A percentile compares a stretch with the other conserved stretches of the same genome.
phyloP scores from a whole-genome alignment of 805 yeast species.

The Cyberlindnera bimundalis region DNA sequence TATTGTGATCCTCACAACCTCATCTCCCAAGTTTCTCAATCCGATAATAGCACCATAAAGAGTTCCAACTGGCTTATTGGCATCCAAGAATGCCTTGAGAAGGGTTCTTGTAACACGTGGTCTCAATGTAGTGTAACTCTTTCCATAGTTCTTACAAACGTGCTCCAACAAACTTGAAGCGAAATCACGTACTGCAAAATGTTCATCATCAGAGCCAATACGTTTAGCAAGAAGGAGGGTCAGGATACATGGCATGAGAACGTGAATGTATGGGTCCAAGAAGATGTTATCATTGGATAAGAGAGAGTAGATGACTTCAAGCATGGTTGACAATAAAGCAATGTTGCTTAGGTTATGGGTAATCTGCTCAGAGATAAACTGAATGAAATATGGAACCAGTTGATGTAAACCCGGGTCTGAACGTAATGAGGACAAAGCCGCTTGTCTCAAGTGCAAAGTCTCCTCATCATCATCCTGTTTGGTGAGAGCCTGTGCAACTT shows the following conservation, averaged over 20 bases:
- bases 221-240: slow-evolving; percentile 86
- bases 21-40: slow-evolving; percentile 76
- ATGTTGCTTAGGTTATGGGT: slow-evolving; percentile 80
- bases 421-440: slow-evolving; percentile 80
- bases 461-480: slow-evolving; percentile 45
- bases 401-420: slow-evolving; percentile 97
- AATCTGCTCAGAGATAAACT: slow-evolving; percentile 92
- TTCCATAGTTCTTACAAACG: slow-evolving; percentile 76
- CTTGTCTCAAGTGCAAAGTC: slow-evolving; percentile 50
- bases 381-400: slow-evolving; percentile 92
- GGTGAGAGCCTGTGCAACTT: slow-evolving; percentile 75
- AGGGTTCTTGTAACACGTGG: slow-evolving; percentile 94
- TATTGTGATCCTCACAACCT: slow-evolving; percentile 78
- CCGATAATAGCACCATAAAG: slow-evolving; percentile 91
- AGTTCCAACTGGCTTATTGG: slow-evolving; percentile 80
- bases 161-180: slow-evolving; percentile 81
- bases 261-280: slow-evolving; percentile 93
- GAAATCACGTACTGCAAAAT: slow-evolving; percentile 70
- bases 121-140: slow-evolving; percentile 81
- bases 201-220: slow-evolving; percentile 51
- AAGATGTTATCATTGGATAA: slow-evolving; percentile 81
- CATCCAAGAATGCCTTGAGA: slow-evolving; percentile 83
- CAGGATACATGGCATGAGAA: slow-evolving; percentile 92
- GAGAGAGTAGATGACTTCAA: slow-evolving; percentile 83
- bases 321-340: slow-evolving; percentile 71